Evolutionary conservation across 495 filamentous ascomycete genomes (phyloP).

Genomic region (Monascus purpureus): DNA sequence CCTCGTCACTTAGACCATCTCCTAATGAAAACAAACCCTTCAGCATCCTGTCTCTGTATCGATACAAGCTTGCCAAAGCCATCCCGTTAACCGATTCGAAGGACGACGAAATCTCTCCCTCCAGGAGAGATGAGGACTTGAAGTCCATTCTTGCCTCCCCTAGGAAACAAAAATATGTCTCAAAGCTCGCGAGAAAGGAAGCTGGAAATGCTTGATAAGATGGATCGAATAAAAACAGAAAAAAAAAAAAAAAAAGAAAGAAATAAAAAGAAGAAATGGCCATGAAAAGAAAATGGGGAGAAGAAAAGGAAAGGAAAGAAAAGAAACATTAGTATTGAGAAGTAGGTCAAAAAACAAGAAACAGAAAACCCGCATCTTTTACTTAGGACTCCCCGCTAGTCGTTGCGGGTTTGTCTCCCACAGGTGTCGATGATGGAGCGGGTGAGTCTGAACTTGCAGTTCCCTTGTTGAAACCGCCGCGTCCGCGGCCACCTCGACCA

Average conservation of each 20-base stretch:
- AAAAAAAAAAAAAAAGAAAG: slow-evolving; percentile 9
- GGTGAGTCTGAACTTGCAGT: slow-evolving; percentile 27
- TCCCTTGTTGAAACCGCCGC: slow-evolving; percentile 43
- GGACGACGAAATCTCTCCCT: too few species aligned
- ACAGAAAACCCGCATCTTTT: slow-evolving; percentile 7
- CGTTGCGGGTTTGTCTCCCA: slow-evolving; percentile 33
- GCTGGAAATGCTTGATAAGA: too few species aligned
- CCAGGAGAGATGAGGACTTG: too few species aligned
- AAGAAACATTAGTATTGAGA: not conserved
- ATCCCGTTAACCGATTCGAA: too few species aligned
- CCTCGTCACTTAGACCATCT: not conserved
- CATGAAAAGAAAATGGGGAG: slow-evolving; percentile 4
- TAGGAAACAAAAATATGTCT: too few species aligned
- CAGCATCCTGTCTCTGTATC: too few species aligned
- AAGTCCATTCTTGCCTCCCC: too few species aligned
- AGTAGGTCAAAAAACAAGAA: slow-evolving; percentile 3
- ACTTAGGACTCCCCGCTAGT: slow-evolving; percentile 34
- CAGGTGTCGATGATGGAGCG: slow-evolving; percentile 37
- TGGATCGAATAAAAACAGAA: too few species aligned
- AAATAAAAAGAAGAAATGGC: slow-evolving; percentile 14
- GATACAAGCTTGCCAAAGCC: too few species aligned
- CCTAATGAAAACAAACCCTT: too few species aligned
- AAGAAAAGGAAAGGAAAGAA: slow-evolving; percentile 5
- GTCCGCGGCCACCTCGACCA: slow-evolving; percentile 37
- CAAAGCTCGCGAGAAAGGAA: too few species aligned